Conservation (phyloP, 2,329 filamentous ascomycete species). For the Phaeoacremonium minimum region DNA sequence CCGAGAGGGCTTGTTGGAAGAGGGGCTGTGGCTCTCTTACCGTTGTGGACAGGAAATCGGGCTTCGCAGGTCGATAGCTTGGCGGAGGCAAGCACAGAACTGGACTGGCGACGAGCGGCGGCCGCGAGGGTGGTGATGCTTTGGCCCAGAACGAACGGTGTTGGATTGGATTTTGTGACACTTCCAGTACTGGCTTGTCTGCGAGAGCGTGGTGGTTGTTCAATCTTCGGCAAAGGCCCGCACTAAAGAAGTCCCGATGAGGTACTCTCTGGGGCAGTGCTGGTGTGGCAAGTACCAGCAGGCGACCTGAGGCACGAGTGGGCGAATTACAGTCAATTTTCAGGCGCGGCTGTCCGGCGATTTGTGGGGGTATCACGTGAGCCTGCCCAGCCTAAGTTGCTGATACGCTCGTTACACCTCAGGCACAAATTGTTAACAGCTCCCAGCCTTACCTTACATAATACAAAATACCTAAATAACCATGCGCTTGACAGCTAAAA, state of each 20-base stretch:
- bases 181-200: conserved; percentile 8
- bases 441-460: too few species aligned
- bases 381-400: too few species aligned
- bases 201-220: conserved; percentile 6
- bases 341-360: too few species aligned
- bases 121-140: neutral
- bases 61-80: neutral
- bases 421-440: too few species aligned
- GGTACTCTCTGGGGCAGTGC: conserved; percentile 11
- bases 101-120: neutral
- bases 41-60: too few species aligned
- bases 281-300: conserved; percentile 11
- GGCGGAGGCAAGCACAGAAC: neutral
- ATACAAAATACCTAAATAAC: too few species aligned
- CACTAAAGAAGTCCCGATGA: conserved; percentile 10
- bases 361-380: too few species aligned
- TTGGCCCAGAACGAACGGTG: neutral
- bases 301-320: conserved; percentile 5
- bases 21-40: neutral
- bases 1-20: neutral
- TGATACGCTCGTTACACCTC: too few species aligned
- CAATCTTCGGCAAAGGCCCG: conserved; percentile 7
- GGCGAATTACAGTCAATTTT: too few species aligned
- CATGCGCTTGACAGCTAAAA: too few species aligned
- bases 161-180: conserved; percentile 9